Evolutionary conservation across 345 rosid genomes (phyloP), one percentile per base, ranked within the genome.

Genomic region (Brassica incana): DNA sequence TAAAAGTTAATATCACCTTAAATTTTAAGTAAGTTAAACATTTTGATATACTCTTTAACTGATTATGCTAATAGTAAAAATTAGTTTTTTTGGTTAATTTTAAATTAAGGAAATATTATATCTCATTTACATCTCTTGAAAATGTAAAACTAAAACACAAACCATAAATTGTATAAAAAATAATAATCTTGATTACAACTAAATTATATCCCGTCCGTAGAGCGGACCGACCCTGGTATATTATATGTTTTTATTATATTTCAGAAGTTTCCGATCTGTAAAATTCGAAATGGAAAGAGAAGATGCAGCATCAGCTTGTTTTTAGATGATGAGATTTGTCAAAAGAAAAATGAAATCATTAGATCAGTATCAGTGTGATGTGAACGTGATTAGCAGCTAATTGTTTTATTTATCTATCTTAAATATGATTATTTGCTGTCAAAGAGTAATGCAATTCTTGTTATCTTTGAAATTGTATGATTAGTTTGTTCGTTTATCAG

Each of bases 331-430:
- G 36, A 58, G 36, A 58, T 72, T 78, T 8, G 65, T 35, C 9
- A 8, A 58, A 18, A 14, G 43, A 66, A 56, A 23, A 29, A 38
- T 9, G 11, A 59, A 72, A 79, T 67, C 3, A 79, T 79, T 61
- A 60, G 75, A 74, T 72, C n/a, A 36, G 66, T 40, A 40, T 40
- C 4, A 36, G 43, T 36, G 67, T 72, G 77, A 72, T 65, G 74
- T n/a, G 69, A 79, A 79, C 69, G 78, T 73, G 36, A 74, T 79
- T 79, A 67, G 74, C 78, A 79, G 72, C 81, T 73, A 71, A 48
- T 27, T 77, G 20, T 12, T 63, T 52, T 50, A 32, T 33, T 48
- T 50, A 33, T 33, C 50, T 23, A 25, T 52, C 12, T 48, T 43
- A 43, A 43, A 43, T 43, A 43, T 10, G 50, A 43, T 43, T 43